Evolutionary conservation across 495 filamentous ascomycete species (phyloP), one percentile per base, ranked within the genome.

Genomic region (Clohesyomyces aquaticus): DNA sequence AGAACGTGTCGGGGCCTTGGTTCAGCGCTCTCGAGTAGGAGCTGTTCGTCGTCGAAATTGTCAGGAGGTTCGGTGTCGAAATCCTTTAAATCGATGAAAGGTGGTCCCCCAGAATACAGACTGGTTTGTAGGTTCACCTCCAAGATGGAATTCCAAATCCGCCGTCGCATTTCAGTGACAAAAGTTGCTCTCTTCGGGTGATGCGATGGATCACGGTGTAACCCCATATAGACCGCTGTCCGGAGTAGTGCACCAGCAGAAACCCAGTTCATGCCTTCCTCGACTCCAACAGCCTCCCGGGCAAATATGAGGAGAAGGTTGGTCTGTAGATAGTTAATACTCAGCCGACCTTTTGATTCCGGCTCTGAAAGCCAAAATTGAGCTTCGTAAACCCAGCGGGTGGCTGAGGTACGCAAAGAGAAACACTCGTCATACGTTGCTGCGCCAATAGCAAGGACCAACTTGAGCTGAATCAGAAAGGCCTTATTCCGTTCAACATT

Each of bases 111-210:
- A 1, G 82, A 77, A 48, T 85, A 82, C 25, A 88, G 59, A 46
- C 84, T 80, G 4, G 86, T 79, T 57, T 86, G 82, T n/a, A 87
- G 67, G 23, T 80, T 77, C 6, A 88, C 74, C 71, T 88, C 86
- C 29, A 88, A 59, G 16, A 88, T 82, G 0, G 84, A 86, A n/a
- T 80, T 82, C 87, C 87, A 90, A 12, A 91, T 76, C 21, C 88
- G 78, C 46, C 87, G 75, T n/a, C 87, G 80, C 78, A 88, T 83
- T 72, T 91, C 88, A 48, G 83, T 79, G 14, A 78, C 76, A 27
- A 87, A 82, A 0, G 63, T 58, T 1, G 79, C 71, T 63, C 77
- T 76, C 23, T 69, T 72, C 3, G 77, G 73, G 1, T 82, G 67
- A 26, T 65, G 62, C 28, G 76, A 71, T 0, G 85, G 84, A 45